These are phyloP conservation scores for Hemileia vastatrix DNA, from an alignment of 1,284 basidiomycete genomes.

Conservation along the genomic window DNA sequence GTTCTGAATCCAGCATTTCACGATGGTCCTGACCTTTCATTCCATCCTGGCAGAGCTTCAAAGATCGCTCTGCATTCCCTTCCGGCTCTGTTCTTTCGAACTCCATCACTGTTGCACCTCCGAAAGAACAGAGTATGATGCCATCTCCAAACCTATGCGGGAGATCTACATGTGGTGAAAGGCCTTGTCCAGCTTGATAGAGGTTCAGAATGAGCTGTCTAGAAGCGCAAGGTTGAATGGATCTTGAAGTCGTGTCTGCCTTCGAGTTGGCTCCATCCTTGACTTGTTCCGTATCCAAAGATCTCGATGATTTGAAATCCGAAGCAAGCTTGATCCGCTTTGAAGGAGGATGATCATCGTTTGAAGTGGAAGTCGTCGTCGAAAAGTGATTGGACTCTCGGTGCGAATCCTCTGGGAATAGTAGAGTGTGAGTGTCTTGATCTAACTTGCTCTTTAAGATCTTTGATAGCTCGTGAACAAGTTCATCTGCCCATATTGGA, in stretches of 20 bases:
- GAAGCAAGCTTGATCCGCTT: no score
- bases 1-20: not conserved
- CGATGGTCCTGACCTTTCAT: not conserved
- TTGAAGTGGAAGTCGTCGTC: no score
- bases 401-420: not conserved
- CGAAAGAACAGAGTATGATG: conserved; percentile 65
- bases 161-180: conserved; percentile 48
- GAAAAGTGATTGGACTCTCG: no score
- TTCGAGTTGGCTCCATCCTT: no score
- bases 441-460: not conserved
- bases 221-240: no score
- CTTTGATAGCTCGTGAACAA: no score
- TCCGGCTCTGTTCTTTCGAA: conserved; percentile 48
- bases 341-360: no score
- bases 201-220: conserved; percentile 47
- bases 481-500: no score
- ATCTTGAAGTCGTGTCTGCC: no score
- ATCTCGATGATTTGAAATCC: no score
- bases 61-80: conserved; percentile 12
- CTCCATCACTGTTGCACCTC: conserved; percentile 62
- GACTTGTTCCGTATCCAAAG: no score
- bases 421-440: not conserved
- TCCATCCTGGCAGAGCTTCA: not conserved
- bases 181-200: conserved; percentile 47
- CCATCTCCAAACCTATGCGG: conserved; percentile 48